These are phyloP conservation scores for Conoideocrella luteorostrata DNA, from an alignment of 2,329 filamentous ascomycete genomes.

Conservation along the genomic window DNA sequence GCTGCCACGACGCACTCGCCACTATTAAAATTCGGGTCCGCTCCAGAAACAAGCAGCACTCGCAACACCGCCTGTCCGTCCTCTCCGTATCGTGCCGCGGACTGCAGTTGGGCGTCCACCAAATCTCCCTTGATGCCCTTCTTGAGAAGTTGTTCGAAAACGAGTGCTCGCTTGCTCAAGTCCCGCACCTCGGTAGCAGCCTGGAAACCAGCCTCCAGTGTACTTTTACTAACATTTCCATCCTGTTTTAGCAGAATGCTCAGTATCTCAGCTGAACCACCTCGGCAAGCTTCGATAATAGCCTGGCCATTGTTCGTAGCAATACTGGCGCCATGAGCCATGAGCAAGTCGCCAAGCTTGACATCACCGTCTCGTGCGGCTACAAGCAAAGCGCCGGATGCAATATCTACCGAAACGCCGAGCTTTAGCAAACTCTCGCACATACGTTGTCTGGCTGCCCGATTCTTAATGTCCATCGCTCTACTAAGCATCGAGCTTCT, in stretches of 20 bases:
- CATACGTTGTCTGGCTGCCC: constrained; percentile 33
- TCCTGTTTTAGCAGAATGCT: constrained; percentile 41
- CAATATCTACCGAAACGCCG: constrained; percentile 37
- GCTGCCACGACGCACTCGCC: constrained; percentile 51
- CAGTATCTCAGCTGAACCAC: constrained; percentile 43
- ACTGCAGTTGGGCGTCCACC: constrained; percentile 47
- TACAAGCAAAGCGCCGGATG: constrained; percentile 43
- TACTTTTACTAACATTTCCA: constrained; percentile 30
- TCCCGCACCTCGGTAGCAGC: constrained; percentile 48
- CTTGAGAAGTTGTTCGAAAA: constrained; percentile 46
- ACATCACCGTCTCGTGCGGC: constrained; percentile 49
- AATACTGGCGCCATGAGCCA: constrained; percentile 45
- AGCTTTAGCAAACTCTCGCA: constrained; percentile 39
- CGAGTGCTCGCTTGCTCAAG: constrained; percentile 38
- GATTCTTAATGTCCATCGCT: constrained; percentile 35
- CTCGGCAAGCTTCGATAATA: constrained; percentile 47
- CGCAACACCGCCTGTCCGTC: constrained; percentile 41
- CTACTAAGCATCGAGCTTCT: constrained; percentile 37
- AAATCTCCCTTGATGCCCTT: constrained; percentile 44
- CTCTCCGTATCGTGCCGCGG: constrained; percentile 44
- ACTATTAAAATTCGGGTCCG: constrained; percentile 47
- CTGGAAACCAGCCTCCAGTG: constrained; percentile 46
- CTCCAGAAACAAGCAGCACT: constrained; percentile 46
- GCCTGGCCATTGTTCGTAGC: constrained; percentile 46
- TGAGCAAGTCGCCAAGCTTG: constrained; percentile 42